These are phyloP conservation scores for Backusella psychrophila DNA, from an alignment of 192 early-diverging fungal genomes.

Conservation along the genomic window DNA sequence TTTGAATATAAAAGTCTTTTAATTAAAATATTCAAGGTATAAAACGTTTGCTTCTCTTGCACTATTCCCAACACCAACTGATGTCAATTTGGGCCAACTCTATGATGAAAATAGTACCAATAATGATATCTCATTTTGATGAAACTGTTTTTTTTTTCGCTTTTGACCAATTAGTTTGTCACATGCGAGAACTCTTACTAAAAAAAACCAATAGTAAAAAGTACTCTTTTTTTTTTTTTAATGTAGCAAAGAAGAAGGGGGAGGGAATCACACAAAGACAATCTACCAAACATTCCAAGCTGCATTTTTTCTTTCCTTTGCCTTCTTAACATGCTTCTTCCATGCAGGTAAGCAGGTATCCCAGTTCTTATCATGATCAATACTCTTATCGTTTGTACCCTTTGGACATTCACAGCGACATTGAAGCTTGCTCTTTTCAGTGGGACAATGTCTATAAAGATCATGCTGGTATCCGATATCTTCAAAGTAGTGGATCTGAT, in stretches of 20 bases:
- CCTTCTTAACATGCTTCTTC: slow-evolving; percentile 35
- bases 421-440: slow-evolving; percentile 33
- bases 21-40: too few species aligned
- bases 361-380: slow-evolving; percentile 33
- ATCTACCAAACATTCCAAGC: slow-evolving; percentile 4
- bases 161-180: too few species aligned
- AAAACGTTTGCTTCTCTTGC: too few species aligned
- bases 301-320: slow-evolving; percentile 16
- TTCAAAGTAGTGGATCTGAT: slow-evolving; percentile 71
- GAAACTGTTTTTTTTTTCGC: too few species aligned
- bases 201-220: neutral
- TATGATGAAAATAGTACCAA: too few species aligned
- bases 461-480: slow-evolving; percentile 74
- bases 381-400: slow-evolving; percentile 26
- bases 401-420: slow-evolving; percentile 35
- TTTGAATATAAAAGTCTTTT: too few species aligned
- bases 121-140: too few species aligned
- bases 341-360: slow-evolving; percentile 37
- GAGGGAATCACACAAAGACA: neutral
- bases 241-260: neutral
- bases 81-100: too few species aligned
- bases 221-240: neutral
- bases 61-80: too few species aligned
- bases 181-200: too few species aligned
- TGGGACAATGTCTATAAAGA: slow-evolving; percentile 61